Evolutionary conservation across 352 stramenopile genomes (phyloP), one percentile per base, ranked within the genome.

Genomic region (Globisporangium nodosum): DNA sequence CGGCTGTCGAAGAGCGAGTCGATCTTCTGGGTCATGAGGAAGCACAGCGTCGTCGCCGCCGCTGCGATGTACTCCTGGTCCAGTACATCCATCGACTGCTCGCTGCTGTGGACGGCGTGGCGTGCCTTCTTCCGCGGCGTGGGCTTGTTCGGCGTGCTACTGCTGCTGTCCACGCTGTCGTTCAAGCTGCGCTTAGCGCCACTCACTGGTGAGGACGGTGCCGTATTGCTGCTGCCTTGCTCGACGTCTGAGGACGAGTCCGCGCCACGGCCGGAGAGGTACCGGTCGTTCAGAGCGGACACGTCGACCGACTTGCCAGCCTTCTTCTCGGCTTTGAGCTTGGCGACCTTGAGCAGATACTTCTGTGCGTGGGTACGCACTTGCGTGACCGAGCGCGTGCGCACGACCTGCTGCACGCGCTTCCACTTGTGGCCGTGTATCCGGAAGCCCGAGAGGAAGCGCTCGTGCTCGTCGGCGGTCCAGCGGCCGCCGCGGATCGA

Each of bases 401-500:
- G 82, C 4, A 96, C 86, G 12, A 96, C 84, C 56, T 94, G 85
- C 60, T 96, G 86, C 51, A 96, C 86, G 39, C 86, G 84, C 67
- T 96, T 96, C 86, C 86, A 96, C 70, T 96, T 94, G 74, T 96
- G 84, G 21, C 86, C 86, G 49, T 94, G 83, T 61, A 92, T 84
- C 56, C 79, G 80, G 63, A 96, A 96, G 35, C 86, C 86, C 24
- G 85, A 76, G 9, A 96, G 62, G 58, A 96, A 96, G 3, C 86
- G 84, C 46, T 96, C 84, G 59, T 96, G 84, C 59, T 96, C 86
- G 35, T 96, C 85, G 0, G 80, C 80, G 1, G 81, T 92, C 86
- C 86, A 96, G 24, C 86, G 81, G 0, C 86, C 86, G 16, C 85
- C 86, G 12, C 86, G 86, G 37, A 94, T 88, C 20, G 85, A 84